Evolutionary conservation across 371 early-diverging fungal species (phyloP), one percentile per base, ranked within the genome.

Genomic region (Umbelopsis sp.): DNA sequence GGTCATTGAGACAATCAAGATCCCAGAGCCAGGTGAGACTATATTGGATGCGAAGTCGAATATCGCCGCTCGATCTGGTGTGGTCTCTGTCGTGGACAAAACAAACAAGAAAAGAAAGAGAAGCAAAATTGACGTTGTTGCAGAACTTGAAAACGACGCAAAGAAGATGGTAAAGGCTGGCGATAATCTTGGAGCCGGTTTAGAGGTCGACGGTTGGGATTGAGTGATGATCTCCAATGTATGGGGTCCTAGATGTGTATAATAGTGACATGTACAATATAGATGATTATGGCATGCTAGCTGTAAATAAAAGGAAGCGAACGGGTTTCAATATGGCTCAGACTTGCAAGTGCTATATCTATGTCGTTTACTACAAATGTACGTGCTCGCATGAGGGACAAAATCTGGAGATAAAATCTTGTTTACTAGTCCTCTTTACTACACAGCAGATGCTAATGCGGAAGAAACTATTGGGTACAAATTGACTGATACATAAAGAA

Each of bases 121-220:
- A n/a, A 57, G 4, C 14, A 57, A 57, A 9, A 37, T 57, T 16
- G 57, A 57, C n/a, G 35, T 57, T 16, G 57, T 57, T 14, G 57
- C 57, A 7, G 57, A 57, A n/a, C 35, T 57, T 5, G 57, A 57
- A n/a, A 57, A 57, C 12, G 37, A 57, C 5, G 57, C 57, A 57
- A 29, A 57, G 29, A 57, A 57, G 57, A 12, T 57, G 29, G 7
- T 18, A 29, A 14, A 37, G 29, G 35, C 57, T 35, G 57, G 29
- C 14, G 32, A 29, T 18, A 35, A 37, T n/a, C 57, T 57, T 57
- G 57, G 57, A 35, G n/a, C 57, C 16, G 57, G 57, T 14, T 35
- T 57, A 11, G 57, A 57, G 35, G 57, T 57, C 32, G 57, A 57
- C 35, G 57, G 57, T 25, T 57, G 57, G 57, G 57, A 57, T 18